Base-by-base conservation (phyloP, 2,329 filamentous ascomycete genomes). In the Aspergillus sp. region DNA sequence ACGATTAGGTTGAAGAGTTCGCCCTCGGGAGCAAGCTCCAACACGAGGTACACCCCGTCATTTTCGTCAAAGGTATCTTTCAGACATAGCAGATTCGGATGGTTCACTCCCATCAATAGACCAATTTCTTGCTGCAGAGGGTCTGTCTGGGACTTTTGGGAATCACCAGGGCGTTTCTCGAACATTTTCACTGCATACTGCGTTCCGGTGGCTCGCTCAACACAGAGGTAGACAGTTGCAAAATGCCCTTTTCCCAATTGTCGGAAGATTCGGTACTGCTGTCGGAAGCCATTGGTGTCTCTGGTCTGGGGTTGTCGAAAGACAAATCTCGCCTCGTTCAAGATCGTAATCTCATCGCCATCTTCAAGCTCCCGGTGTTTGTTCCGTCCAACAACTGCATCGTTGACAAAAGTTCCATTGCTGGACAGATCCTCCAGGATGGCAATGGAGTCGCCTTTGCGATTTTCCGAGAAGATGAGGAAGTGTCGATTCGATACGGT, bases 1-100 rank as follows among this genome's bases (percentile, higher is more conserved):
- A 97, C 88, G 56, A 99, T 97, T 75, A 85, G 87, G 68, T 97
- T 96, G 80, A 99, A 99, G 13, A 99, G 78, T 73, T 99, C 95
- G 64, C 94, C 94, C 72, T 96, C 91, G 0, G 91, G 80, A 2
- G 93, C 93, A 62, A 97, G 80, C 70, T 99, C 94, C 45, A 97
- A 76, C 10, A 99, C 87, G 40, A 99, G 78, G 69, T 96, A 97
- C 17, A 97, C 91, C 1, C 89, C 90, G 61, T 94, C 91, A 45
- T 82, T 82, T 70, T 99, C 94, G 65, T 96, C 89, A 69, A 96
- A 99, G 0, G 91, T 96, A 60, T 96, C 92, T 71, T 96, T 97
- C 50, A 99, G 78, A 68, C 92, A 97, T 13, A 99, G 79, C 49
- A 99, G 82, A 60, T 95, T 94, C 3, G 91, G 89, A 71, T 99